Conservation (phyloP, 2,329 filamentous ascomycete genomes). For the Sporothrix curviconia region DNA sequence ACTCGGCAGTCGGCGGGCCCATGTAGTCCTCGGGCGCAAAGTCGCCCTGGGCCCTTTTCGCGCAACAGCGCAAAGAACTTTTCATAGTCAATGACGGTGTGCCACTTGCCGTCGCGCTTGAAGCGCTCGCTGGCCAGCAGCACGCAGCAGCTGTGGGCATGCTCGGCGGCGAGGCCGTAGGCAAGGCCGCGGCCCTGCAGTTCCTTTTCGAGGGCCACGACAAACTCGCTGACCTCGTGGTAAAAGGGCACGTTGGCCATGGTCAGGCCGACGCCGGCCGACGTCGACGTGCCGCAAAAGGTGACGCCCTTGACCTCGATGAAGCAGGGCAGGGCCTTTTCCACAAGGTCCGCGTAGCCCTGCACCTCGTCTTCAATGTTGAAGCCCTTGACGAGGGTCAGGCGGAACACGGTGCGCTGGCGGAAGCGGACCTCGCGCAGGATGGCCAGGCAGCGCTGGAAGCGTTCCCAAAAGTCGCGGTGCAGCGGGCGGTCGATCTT, state of each 20-base stretch:
- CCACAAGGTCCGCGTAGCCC: slow-evolving; percentile 84
- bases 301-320: slow-evolving; percentile 96
- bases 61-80: slow-evolving; percentile 82
- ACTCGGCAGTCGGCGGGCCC: slow-evolving; percentile 76
- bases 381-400: slow-evolving; percentile 96
- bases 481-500: slow-evolving; percentile 89
- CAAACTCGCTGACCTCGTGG: slow-evolving; percentile 79
- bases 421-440: slow-evolving; percentile 73
- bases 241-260: slow-evolving; percentile 98
- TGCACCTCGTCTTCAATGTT: slow-evolving; percentile 90
- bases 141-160: slow-evolving; percentile 90
- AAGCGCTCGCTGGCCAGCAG: slow-evolving; percentile 80
- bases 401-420: slow-evolving; percentile 87
- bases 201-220: slow-evolving; percentile 64
- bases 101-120: slow-evolving; percentile 70
- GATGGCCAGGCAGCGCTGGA: slow-evolving; percentile 85
- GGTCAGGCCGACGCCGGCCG: slow-evolving; percentile 76
- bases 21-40: slow-evolving; percentile 91
- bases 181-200: slow-evolving; percentile 63
- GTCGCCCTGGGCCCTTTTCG: slow-evolving; percentile 55
- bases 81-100: slow-evolving; percentile 85
- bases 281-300: slow-evolving; percentile 86
- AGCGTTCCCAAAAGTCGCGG: slow-evolving; percentile 95
- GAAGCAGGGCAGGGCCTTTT: slow-evolving; percentile 80
- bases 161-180: slow-evolving; percentile 91